Evolutionary conservation across 345 rosid species (phyloP).

Genomic region (Corymbia maculata): DNA sequence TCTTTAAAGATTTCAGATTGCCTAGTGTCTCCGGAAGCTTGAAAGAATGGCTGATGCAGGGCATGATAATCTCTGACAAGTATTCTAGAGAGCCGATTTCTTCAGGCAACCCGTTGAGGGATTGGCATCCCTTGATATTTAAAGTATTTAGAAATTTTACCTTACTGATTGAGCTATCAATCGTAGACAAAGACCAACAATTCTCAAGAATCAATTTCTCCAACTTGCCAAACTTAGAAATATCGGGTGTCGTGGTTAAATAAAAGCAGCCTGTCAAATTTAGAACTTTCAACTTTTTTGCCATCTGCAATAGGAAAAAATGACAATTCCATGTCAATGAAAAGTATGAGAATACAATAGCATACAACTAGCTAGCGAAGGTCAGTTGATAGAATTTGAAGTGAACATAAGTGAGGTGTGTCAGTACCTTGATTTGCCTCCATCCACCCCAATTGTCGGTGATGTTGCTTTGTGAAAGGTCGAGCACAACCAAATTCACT

Average conservation of each 20-base stretch:
- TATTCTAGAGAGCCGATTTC: neutral
- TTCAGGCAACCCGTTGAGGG: neutral
- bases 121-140: accelerated
- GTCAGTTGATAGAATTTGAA: too few relatives aligned
- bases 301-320: neutral
- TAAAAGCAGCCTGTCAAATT: accelerated
- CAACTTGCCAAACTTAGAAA: neutral
- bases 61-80: neutral
- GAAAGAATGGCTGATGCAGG: accelerated
- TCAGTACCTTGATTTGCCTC: neutral
- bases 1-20: neutral
- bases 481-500: neutral
- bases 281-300: too few relatives aligned
- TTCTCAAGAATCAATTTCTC: neutral
- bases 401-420: neutral
- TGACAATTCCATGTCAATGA: neutral
- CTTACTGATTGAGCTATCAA: neutral
- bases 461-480: accelerated
- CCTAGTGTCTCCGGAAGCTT: neutral
- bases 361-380: neutral
- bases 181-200: neutral
- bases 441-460: neutral
- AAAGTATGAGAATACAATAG: neutral
- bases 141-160: neutral
- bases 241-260: neutral